Percentiles rank a stretch among this genome's conserved stretches.
These are phyloP conservation scores for Suillus sp. DNA, from an alignment of 768 basidiomycete species.

Conservation along the genomic window DNA sequence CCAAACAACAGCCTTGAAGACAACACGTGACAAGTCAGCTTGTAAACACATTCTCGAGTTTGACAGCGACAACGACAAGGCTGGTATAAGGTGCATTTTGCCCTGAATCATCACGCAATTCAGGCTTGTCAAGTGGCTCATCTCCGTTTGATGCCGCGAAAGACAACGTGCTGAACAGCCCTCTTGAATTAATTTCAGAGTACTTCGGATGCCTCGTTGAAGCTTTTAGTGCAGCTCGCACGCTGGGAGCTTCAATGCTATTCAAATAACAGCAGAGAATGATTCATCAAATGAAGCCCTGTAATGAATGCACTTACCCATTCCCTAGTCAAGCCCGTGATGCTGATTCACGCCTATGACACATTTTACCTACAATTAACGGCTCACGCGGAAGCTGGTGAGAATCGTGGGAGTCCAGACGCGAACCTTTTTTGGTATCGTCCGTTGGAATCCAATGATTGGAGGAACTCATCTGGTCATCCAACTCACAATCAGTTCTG, in stretches of 20 bases:
- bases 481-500: not conserved
- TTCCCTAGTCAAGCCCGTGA: no score
- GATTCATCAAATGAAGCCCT: not conserved
- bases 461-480: not conserved
- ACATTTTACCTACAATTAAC: not conserved
- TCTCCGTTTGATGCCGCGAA: not conserved
- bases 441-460: not conserved
- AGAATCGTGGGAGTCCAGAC: not conserved
- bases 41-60: not conserved
- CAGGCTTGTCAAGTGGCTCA: not conserved
- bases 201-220: not conserved
- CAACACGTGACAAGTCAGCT: not conserved
- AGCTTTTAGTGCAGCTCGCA: not conserved
- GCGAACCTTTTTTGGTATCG: not conserved
- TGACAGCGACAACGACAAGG: not conserved
- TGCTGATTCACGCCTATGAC: not conserved
- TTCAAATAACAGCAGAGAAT: not conserved
- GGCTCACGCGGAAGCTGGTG: not conserved
- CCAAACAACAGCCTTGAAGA: constrained; percentile 22
- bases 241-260: not conserved
- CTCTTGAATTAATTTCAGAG: not conserved
- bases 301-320: not conserved
- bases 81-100: not conserved
- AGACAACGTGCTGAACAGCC: constrained; percentile 7
- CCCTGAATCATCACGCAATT: not conserved